phyloP scores from a whole-genome alignment of 2,329 filamentous ascomycete species.

The Coleophoma crateriformis region DNA sequence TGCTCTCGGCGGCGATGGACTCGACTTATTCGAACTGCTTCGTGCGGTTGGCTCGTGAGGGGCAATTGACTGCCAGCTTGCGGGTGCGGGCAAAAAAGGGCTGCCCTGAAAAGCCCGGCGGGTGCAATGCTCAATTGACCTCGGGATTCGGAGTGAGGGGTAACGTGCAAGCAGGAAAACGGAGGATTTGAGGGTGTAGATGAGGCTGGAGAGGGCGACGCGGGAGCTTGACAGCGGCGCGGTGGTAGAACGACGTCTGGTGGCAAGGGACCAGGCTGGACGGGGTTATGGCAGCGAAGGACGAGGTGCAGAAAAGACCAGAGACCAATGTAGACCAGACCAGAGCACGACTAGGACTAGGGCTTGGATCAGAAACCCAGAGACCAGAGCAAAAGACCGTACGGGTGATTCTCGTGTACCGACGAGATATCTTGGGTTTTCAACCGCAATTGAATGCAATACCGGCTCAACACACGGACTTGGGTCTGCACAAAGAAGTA shows the following conservation, averaged over 20 bases:
- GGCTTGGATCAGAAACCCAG: conserved; percentile 3
- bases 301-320: background rate
- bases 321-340: background rate
- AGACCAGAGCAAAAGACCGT: conserved; percentile 18
- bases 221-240: background rate
- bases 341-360: too few species aligned
- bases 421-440: conserved; percentile 1
- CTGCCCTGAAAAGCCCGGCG: background rate
- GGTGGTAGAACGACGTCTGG: background rate
- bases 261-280: conserved; percentile 2
- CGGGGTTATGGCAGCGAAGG: conserved; percentile 3
- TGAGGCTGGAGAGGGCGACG: background rate
- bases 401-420: conserved; percentile 8
- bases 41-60: too few species aligned
- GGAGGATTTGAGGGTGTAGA: background rate
- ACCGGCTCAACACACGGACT: conserved; percentile 1
- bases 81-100: background rate
- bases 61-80: background rate
- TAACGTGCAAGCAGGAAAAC: background rate
- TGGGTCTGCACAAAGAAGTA: conserved; percentile 1
- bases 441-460: conserved; percentile 8
- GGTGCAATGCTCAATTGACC: background rate
- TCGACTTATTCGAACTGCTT: too few species aligned
- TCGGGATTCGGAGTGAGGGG: background rate
- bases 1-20: too few species aligned